phyloP scores from a whole-genome alignment of 225 moss, liverwort and hornwort species.

The Polytrichum commune region DNA sequence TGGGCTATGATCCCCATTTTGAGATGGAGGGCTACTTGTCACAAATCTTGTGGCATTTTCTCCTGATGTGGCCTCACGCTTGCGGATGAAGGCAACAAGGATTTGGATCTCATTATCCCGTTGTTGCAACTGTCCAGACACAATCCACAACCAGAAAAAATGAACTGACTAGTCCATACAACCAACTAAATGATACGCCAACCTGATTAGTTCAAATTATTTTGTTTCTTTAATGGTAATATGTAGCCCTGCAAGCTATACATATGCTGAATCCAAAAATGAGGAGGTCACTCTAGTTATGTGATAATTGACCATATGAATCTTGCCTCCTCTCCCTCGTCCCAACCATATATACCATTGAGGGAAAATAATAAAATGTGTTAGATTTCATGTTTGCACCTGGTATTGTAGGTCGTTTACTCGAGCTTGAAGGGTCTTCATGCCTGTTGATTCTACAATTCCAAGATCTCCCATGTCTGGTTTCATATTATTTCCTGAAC shows the following conservation, averaged over 20 bases:
- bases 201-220: no score
- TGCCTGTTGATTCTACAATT: conserved; percentile 10
- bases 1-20: neutral
- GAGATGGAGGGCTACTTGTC: conserved; percentile 10
- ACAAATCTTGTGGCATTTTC: neutral
- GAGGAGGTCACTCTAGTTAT: no score
- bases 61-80: conserved; percentile 29
- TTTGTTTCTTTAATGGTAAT: no score
- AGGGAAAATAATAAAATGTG: no score
- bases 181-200: no score
- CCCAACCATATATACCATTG: no score
- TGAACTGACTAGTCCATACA: no score
- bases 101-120: conserved; percentile 83
- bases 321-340: no score
- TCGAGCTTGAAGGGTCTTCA: conserved; percentile 35
- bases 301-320: no score
- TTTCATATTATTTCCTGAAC: neutral
- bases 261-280: no score
- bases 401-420: conserved; percentile 53
- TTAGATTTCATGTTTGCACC: conserved; percentile 22
- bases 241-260: no score
- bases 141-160: no score
- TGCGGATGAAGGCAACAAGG: conserved; percentile 75
- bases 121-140: conserved; percentile 51
- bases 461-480: neutral